A percentile compares a stretch with the other conserved stretches of the same genome.
Evolutionary conservation across 352 stramenopile genomes (phyloP).

Genomic region (Pythium folliculosum): DNA sequence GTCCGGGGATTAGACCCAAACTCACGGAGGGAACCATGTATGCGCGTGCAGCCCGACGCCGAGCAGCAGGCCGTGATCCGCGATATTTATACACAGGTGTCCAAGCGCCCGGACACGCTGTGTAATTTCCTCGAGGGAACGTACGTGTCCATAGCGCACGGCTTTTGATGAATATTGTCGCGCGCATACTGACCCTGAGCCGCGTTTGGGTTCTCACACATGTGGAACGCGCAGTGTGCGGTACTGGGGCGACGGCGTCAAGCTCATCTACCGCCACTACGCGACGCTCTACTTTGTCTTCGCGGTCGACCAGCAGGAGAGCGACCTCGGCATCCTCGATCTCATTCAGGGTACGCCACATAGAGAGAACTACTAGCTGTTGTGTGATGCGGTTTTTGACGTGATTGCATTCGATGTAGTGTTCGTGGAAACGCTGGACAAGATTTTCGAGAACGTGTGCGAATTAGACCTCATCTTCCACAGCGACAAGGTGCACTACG

Average conservation of each 20-base stretch:
- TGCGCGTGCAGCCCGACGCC: slow-evolving; percentile 82
- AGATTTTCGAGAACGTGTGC: slow-evolving; percentile 99
- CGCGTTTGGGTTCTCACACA: background rate
- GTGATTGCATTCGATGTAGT: slow-evolving; percentile 41
- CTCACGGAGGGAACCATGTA: background rate
- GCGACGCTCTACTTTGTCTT: slow-evolving; percentile 99
- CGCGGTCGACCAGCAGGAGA: slow-evolving; percentile 98
- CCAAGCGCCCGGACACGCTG: slow-evolving; percentile 96
- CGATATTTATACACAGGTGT: slow-evolving; percentile 99
- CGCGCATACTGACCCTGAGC: no score
- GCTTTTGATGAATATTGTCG: background rate
- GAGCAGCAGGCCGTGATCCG: slow-evolving; percentile 97
- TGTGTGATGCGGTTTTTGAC: no score
- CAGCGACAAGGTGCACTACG: slow-evolving; percentile 96
- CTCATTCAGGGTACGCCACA: slow-evolving; percentile 94
- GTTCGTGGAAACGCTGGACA: slow-evolving; percentile 96
- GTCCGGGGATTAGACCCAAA: background rate
- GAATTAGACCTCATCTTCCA: slow-evolving; percentile 99
- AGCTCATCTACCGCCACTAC: slow-evolving; percentile 99
- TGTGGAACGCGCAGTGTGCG: slow-evolving; percentile 47
- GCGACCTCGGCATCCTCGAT: slow-evolving; percentile 98
- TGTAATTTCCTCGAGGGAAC: slow-evolving; percentile 99
- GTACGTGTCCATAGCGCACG: slow-evolving; percentile 40
- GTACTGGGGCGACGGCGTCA: slow-evolving; percentile 97
- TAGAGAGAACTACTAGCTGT: no score